Conservation (phyloP, 345 rosid genomes). For the sweet orange (Citrus sinensis) region DVS_A1.0 CM039167.1:22795001-22795500, state of each 20-base stretch:
- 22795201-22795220: background rate
- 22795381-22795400: slow-evolving; percentile 89
- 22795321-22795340: slow-evolving; percentile 58
- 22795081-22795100: background rate
- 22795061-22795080: slow-evolving; percentile 58
- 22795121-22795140: background rate
- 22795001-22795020: slow-evolving; percentile 87
- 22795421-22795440: slow-evolving; percentile 12
- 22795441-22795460: background rate
- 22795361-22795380: slow-evolving; percentile 93
- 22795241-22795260: background rate
- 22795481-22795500: background rate
- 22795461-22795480: background rate
- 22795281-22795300: background rate
- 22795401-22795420: slow-evolving; percentile 74
- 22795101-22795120: background rate
- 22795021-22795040: slow-evolving; percentile 75
- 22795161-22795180: background rate
- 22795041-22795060: slow-evolving; percentile 92
- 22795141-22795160: background rate
- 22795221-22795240: background rate
- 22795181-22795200: background rate
- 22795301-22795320: background rate
- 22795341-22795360: slow-evolving; percentile 95
- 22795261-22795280: background rate